phyloP scores from a whole-genome alignment of 768 basidiomycete species.

The Mycena galopus region DNA sequence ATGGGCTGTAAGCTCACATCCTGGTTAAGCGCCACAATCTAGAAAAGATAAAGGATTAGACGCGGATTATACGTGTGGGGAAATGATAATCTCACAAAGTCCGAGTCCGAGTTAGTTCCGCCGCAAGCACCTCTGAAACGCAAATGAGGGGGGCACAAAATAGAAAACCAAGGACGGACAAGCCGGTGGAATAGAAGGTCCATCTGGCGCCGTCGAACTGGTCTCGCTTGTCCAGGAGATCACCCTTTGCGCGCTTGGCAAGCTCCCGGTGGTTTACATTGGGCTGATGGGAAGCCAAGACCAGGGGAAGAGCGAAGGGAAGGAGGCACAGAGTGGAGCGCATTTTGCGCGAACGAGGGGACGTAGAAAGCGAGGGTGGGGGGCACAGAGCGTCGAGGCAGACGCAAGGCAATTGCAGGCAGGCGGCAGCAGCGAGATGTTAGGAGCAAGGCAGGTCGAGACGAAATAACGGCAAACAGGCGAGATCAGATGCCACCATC shows the following conservation, averaged over 20 bases:
- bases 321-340: conserved; percentile 41
- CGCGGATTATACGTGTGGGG: not conserved
- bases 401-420: conserved; percentile 14
- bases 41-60: conserved; percentile 14
- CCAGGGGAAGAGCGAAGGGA: conserved; percentile 52
- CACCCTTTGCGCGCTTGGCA: conserved; percentile 59
- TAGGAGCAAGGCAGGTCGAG: no score
- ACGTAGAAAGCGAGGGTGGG: conserved; percentile 20
- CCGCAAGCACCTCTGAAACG: conserved; percentile 69
- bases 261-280: conserved; percentile 61
- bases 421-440: no score
- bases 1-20: conserved; percentile 43
- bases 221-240: conserved; percentile 49
- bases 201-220: conserved; percentile 53
- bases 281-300: conserved; percentile 49
- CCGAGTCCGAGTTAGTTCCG: conserved; percentile 48
- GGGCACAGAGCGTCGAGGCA: conserved; percentile 15
- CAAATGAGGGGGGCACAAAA: conserved; percentile 19
- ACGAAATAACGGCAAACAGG: no score
- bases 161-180: conserved; percentile 47
- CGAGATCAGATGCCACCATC: no score
- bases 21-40: conserved; percentile 70
- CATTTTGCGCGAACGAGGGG: conserved; percentile 26
- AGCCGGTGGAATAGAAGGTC: conserved; percentile 69
- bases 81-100: conserved; percentile 56